Conservation (phyloP, 148 eudicot species). For the Dianthus caryophyllus region DNA sequence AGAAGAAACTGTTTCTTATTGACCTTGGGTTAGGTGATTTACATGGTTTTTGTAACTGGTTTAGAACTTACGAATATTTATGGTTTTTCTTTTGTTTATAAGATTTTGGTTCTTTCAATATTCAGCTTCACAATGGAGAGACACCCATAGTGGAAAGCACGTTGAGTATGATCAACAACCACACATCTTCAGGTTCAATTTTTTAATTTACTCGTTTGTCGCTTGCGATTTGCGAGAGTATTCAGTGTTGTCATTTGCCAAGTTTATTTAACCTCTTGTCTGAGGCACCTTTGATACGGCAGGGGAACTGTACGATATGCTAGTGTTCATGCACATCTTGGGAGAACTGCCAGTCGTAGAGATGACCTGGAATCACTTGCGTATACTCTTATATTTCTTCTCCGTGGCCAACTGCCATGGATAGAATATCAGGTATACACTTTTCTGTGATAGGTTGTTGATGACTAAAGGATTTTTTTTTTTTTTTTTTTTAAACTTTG, state of each 20-base stretch:
- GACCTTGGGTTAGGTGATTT: constrained; percentile 84
- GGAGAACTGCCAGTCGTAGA: constrained; percentile 88
- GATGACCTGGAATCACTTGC: constrained; percentile 98
- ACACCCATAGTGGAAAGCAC: constrained; percentile 60
- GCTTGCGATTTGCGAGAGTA: background rate
- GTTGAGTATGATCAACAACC: constrained; percentile 94
- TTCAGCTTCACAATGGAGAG: constrained; percentile 82
- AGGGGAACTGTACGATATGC: constrained; percentile 99
- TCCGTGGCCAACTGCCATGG: constrained; percentile 95
- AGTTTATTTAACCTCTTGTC: background rate
- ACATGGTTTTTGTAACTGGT: background rate
- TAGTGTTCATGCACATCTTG: constrained; percentile 97
- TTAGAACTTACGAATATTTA: background rate
- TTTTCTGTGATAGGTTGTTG: background rate
- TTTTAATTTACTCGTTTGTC: background rate
- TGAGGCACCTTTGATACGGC: constrained; percentile 19
- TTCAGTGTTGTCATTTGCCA: background rate
- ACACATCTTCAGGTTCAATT: constrained; percentile 72
- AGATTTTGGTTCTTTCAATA: constrained; percentile 6
- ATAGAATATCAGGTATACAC: constrained; percentile 67
- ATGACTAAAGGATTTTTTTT: background rate
- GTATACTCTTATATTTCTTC: constrained; percentile 83
- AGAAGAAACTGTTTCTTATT: constrained; percentile 78
- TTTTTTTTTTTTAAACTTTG: background rate
- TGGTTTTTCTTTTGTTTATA: background rate